Base-by-base conservation (phyloP, 108 stramenopile genomes). In the Schizochytrium sp. region DNA sequence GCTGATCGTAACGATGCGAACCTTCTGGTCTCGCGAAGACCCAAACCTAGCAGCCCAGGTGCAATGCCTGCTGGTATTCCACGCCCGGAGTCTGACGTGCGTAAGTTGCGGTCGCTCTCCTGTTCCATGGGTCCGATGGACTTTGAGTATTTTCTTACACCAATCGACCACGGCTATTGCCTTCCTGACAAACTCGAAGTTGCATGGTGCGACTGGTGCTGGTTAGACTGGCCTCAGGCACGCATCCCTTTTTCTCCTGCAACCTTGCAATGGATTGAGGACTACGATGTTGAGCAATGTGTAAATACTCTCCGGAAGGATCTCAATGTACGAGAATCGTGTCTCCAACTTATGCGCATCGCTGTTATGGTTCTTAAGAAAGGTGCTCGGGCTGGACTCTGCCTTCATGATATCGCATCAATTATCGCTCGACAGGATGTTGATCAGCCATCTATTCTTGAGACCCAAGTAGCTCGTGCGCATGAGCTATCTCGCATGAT, bases 131-230 rank as follows among this genome's bases (percentile, higher is more conserved):
- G 69, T 38, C 28, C 28, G 10, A 91, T 55, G 44, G 90, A 93
- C 38, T 91, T 91, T 50, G 89, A 93, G 89, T 93, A 96, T 58
- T 93, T 95, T 69, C 93, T 99, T 42, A 92, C 98, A 13, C 98
- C 98, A 19, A 99, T 99, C 90, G 98, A 99, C 94, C 98, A 99
- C 90, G 98, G 98, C 10, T 97, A 96, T 58, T 97, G 96, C 91
- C 94, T 99, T 3, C 94, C 98, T n/a, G 94, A 96, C 69, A 92
- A 93, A 45, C 92, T 96, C 5, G 96, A 97, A 89, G 97, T 98
- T n/a, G 97, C 95, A 4, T 98, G 97, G 97, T 97, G 97, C 92
- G 98, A 99, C 92, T 98, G 97, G 98, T 97, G 97, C 72, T 99
- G 98, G 98, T 92, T 99, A 45, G 97, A 98, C 89, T 99, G 97